Evolutionary conservation across 1,284 basidiomycete genomes (phyloP), one percentile per base, ranked within the genome.

Genomic region (Cystobasidium sp.): DNA sequence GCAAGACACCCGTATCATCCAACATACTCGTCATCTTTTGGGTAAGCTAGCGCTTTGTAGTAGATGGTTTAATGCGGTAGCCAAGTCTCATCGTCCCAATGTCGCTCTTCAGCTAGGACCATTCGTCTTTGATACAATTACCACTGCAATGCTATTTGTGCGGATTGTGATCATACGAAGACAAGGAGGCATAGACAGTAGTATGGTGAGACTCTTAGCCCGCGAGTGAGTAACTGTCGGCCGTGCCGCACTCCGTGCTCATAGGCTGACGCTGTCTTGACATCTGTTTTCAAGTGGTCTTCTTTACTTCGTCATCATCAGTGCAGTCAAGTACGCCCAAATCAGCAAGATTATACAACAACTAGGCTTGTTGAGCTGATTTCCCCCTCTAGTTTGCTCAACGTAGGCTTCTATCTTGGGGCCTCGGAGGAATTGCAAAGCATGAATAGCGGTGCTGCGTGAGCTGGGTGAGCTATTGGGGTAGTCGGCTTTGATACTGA

Each of bases 331-430:
- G 68, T 70, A 31, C 5, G 47, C 47, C 2, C 47, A 16, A 24
- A 18, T 24, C 7, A 24, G n/a, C n/a, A 20, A n/a, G n/a, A n/a
- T 6, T 1, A 4, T 24, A n/a, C 31, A 18, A 3, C 1, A 39
- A 18, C 3, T 58, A 14, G 18, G 14, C 14, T 14, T 51, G 3
- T 20, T 6, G 47, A 10, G 22, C 14, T 24, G n/a, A 20, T 55
- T 16, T 55, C 18, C 41, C 4, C 18, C 37, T n/a, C 9, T 24
- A 71, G 69, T 31, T 31, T 71, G 46, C 63, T 71, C 69, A 71
- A 71, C 31, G 69, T 71, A 9, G 69, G 69, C 20, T 71, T 71
- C 37, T 58, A 63, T 9, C 47, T 71, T 22, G 69, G 69, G 6
- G 69, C 69, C 10, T 24, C 22, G 8, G 20, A 44, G 22, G 14